Evolutionary conservation across 148 eudicot species (phyloP).

Genomic region (Rhododendron ovatum): DNA sequence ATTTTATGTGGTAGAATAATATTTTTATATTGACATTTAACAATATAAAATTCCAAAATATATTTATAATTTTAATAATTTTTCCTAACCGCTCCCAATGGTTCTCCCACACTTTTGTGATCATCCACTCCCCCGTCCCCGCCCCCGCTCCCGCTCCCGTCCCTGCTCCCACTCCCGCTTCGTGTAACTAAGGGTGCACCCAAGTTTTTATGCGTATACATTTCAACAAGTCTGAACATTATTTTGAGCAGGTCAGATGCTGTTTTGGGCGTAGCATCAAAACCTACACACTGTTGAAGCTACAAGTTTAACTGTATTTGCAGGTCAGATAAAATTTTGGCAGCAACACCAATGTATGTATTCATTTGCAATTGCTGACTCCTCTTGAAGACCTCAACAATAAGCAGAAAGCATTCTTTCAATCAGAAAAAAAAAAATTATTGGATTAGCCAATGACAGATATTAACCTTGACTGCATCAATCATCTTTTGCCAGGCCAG

Average conservation of each 20-base stretch:
- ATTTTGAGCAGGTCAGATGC: neutral
- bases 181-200: neutral
- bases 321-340: neutral
- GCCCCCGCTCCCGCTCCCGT: too few species aligned
- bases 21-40: too few species aligned
- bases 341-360: neutral
- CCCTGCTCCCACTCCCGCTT: too few species aligned
- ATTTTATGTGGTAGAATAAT: too few species aligned
- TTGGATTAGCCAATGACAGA: neutral
- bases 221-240: neutral
- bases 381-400: neutral
- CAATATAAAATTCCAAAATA: too few species aligned
- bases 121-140: too few species aligned
- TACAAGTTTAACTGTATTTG: neutral
- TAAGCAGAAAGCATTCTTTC: neutral
- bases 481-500: slow-evolving; percentile 45
- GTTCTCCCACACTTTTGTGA: too few species aligned
- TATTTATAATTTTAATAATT: too few species aligned
- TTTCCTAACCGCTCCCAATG: too few species aligned
- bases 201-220: neutral
- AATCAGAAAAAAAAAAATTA: neutral
- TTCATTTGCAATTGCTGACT: neutral
- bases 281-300: neutral
- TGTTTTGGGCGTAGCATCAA: neutral
- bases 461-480: slow-evolving; percentile 40